Evolutionary conservation across 2,329 filamentous ascomycete species (phyloP).

Genomic region (Hypomyces perniciosus): DNA sequence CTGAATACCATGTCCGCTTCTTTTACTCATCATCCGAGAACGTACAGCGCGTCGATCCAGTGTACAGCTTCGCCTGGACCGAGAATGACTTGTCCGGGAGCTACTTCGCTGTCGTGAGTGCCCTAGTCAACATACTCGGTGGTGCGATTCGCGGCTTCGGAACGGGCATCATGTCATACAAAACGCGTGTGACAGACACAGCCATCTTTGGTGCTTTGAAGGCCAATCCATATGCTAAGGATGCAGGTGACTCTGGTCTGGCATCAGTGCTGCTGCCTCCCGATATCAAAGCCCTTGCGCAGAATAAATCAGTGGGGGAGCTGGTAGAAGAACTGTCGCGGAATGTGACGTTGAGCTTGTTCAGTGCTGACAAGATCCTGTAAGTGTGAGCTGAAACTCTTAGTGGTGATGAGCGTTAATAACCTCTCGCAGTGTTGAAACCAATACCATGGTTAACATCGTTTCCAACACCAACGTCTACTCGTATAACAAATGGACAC

Average conservation of each 20-base stretch:
- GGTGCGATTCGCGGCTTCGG: neutral
- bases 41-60: neutral
- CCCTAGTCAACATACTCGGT: neutral
- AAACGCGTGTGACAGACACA: neutral
- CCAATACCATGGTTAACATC: neutral
- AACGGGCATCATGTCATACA: neutral
- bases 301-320: neutral
- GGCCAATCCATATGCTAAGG: neutral
- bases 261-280: neutral
- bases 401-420: neutral
- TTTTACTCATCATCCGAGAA: neutral
- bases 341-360: neutral
- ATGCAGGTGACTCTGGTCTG: neutral
- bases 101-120: neutral
- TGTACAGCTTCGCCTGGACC: neutral
- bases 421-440: neutral
- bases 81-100: neutral
- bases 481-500: neutral
- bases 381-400: neutral
- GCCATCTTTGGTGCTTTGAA: neutral
- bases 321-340: neutral
- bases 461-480: neutral
- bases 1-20: neutral
- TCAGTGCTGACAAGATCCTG: neutral
- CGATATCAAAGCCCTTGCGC: neutral